Evolutionary conservation across 108 stramenopile species (phyloP).

Genomic region (Mayamaea pseudoterrestris): DNA sequence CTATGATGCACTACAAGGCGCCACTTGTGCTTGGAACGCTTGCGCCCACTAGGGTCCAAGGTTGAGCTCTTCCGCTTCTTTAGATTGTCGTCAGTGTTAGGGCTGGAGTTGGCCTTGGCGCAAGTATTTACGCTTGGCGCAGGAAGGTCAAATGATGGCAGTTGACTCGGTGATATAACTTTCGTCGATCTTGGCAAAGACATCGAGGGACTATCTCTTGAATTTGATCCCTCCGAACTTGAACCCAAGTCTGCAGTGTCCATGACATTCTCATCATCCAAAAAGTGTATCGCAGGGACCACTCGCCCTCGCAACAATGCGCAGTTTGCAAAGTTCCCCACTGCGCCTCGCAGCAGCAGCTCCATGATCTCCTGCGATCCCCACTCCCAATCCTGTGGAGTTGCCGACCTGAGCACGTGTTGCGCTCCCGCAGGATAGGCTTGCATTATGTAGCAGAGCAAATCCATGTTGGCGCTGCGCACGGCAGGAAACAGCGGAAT

Average conservation of each 20-base stretch:
- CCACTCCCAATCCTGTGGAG: slow-evolving; percentile 22
- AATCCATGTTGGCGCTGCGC: slow-evolving; percentile 23
- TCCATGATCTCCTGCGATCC: slow-evolving; percentile 19
- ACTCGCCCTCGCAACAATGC: background rate
- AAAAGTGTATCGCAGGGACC: background rate
- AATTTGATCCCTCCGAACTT: no score
- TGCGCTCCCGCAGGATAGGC: slow-evolving; percentile 26
- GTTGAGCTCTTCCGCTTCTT: background rate
- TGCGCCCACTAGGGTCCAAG: slow-evolving; percentile 2
- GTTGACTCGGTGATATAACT: no score
- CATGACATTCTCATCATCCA: background rate
- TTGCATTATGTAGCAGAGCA: slow-evolving; percentile 18
- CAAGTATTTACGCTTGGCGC: background rate
- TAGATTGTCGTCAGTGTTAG: slow-evolving; percentile 19
- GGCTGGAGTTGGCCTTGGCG: slow-evolving; percentile 8
- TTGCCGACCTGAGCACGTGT: slow-evolving; percentile 18
- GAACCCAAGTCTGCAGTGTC: no score
- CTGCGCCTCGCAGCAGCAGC: slow-evolving; percentile 33
- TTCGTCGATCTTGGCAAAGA: no score
- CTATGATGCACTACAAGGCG: background rate
- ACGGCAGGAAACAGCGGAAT: slow-evolving; percentile 39
- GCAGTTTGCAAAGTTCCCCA: slow-evolving; percentile 12
- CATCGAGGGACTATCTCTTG: no score
- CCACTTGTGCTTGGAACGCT: background rate
- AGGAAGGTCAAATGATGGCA: no score